phyloP scores from a whole-genome alignment of 805 yeast genomes.

The Kregervanrija delftensis region DNA sequence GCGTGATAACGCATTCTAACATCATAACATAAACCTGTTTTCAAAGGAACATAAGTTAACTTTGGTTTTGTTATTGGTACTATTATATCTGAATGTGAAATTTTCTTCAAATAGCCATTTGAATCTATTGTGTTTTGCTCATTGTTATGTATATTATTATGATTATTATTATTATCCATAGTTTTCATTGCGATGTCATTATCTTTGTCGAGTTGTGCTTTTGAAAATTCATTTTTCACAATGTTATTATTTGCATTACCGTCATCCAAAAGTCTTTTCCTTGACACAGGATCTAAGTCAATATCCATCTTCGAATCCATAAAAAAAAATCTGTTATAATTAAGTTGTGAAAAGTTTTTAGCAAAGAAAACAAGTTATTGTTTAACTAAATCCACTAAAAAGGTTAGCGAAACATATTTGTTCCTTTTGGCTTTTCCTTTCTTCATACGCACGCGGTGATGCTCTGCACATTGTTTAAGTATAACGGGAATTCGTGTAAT shows the following conservation, averaged over 20 bases:
- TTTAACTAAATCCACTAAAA: too few species aligned
- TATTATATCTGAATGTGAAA: constrained; percentile 20
- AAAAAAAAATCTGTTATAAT: too few species aligned
- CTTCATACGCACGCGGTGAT: too few species aligned
- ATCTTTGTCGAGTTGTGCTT: neutral
- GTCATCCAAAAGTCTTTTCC: constrained; percentile 4
- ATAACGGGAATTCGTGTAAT: too few species aligned
- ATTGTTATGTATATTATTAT: neutral
- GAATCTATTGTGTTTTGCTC: neutral
- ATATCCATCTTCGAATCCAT: constrained; percentile 17
- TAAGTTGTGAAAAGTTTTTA: too few species aligned
- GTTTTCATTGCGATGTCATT: neutral
- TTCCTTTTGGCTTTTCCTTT: too few species aligned
- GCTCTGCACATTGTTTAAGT: too few species aligned
- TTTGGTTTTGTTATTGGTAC: constrained; percentile 62
- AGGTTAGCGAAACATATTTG: too few species aligned
- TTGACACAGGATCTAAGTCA: constrained; percentile 4
- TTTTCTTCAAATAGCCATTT: neutral
- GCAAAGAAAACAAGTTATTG: too few species aligned
- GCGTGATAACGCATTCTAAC: constrained; percentile 98
- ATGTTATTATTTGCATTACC: neutral
- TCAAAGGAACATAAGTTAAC: constrained; percentile 63
- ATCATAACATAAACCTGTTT: constrained; percentile 93
- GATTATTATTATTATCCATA: neutral
- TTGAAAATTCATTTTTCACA: neutral